phyloP scores from a whole-genome alignment of 345 rosid species.

The Ceriops decandra region DNA sequence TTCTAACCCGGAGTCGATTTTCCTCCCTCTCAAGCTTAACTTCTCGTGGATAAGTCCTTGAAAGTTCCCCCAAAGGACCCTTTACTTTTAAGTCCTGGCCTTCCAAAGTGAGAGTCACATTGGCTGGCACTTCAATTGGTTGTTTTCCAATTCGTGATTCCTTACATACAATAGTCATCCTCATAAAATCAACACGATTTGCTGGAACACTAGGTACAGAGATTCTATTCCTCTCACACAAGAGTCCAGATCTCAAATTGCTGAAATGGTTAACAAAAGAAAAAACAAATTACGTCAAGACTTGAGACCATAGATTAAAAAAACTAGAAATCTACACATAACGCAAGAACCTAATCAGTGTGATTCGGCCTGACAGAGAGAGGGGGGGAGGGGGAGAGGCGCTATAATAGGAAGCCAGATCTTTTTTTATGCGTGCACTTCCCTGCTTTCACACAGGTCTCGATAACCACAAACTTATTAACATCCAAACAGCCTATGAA shows the following conservation, averaged over 20 bases:
- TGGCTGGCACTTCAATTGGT: constrained; percentile 69
- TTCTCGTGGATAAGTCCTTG: constrained; percentile 73
- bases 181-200: constrained; percentile 36
- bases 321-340: not conserved
- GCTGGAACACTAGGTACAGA: constrained; percentile 35
- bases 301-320: not conserved
- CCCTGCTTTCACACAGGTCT: too few relatives aligned
- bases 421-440: too few relatives aligned
- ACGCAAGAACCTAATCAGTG: not conserved
- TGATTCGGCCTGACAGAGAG: too few relatives aligned
- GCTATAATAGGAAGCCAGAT: too few relatives aligned
- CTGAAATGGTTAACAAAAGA: constrained; percentile 32
- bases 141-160: constrained; percentile 95
- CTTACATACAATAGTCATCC: constrained; percentile 67
- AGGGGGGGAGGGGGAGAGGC: too few relatives aligned
- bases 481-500: too few relatives aligned
- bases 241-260: constrained; percentile 61
- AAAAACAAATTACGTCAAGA: constrained; percentile 4
- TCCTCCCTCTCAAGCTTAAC: constrained; percentile 65
- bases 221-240: constrained; percentile 55
- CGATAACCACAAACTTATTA: too few relatives aligned
- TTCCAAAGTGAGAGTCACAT: constrained; percentile 64
- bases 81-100: constrained; percentile 71
- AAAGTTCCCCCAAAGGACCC: constrained; percentile 87
- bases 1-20: constrained; percentile 64